These are phyloP conservation scores for Epichloe coenophiala DNA, from an alignment of 2,329 filamentous ascomycete genomes.

Conservation along the genomic window DNA sequence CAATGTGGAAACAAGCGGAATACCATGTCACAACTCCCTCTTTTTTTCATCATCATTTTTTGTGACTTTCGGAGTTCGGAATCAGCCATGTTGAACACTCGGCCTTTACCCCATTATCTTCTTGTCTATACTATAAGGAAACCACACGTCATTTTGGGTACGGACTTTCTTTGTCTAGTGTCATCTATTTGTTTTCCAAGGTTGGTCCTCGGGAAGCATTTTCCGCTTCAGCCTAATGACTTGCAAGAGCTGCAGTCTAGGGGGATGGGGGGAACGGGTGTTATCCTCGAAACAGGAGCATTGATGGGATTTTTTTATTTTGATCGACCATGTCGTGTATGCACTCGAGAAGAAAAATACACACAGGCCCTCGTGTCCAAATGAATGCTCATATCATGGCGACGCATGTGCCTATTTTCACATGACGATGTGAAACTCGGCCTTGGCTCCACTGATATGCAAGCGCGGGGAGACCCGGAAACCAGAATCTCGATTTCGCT, in stretches of 20 bases:
- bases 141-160: no score
- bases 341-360: no score
- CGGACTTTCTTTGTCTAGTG: background rate
- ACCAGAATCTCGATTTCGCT: background rate
- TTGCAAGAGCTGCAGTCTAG: slow-evolving; percentile 5
- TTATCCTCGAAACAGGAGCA: no score
- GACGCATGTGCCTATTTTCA: background rate
- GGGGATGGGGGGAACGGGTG: no score
- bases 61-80: background rate
- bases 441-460: background rate
- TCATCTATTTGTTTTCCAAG: background rate
- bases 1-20: no score
- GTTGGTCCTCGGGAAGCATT: no score
- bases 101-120: no score
- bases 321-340: no score
- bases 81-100: background rate
- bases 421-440: background rate
- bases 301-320: no score
- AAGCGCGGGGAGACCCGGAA: background rate
- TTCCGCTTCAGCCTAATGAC: background rate
- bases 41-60: background rate
- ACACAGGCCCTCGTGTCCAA: no score
- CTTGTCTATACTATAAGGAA: no score
- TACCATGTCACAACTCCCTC: background rate
- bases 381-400: no score